These are phyloP conservation scores for Xylaria longipes DNA, from an alignment of 495 filamentous ascomycete species.

Conservation along the genomic window DNA sequence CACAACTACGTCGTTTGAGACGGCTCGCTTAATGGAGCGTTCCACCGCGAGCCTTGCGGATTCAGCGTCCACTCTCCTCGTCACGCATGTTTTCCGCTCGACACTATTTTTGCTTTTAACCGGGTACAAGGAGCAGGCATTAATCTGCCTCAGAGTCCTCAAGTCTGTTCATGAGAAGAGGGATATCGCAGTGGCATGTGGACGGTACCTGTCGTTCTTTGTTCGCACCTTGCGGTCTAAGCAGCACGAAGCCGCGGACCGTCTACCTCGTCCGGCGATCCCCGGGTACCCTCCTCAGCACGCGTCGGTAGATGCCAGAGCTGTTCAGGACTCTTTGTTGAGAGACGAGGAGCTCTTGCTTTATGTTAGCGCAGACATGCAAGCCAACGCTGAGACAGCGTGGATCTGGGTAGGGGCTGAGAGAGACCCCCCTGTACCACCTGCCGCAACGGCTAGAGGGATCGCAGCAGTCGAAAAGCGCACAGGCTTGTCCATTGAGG, in stretches of 20 bases:
- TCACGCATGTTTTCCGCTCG: constrained; percentile 91
- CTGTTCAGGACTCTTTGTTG: constrained; percentile 59
- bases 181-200: constrained; percentile 77
- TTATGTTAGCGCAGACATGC: constrained; percentile 88
- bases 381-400: constrained; percentile 75
- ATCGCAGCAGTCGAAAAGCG: constrained; percentile 36
- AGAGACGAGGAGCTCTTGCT: constrained; percentile 89
- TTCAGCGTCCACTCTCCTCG: constrained; percentile 60
- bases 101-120: constrained; percentile 79
- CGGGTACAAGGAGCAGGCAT: constrained; percentile 72
- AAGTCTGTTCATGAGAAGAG: constrained; percentile 71
- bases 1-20: constrained; percentile 75
- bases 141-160: constrained; percentile 73
- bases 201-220: constrained; percentile 86
- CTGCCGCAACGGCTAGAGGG: constrained; percentile 31
- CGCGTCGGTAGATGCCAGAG: constrained; percentile 32
- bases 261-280: constrained; percentile 38
- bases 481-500: constrained; percentile 51
- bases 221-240: constrained; percentile 67
- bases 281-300: constrained; percentile 34
- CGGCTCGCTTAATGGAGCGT: constrained; percentile 73
- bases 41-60: constrained; percentile 53
- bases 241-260: constrained; percentile 53
- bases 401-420: constrained; percentile 87
- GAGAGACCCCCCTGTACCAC: constrained; percentile 44